Evolutionary conservation across 2,329 filamentous ascomycete genomes (phyloP).

Genomic region (Davidsoniella virescens): DNA sequence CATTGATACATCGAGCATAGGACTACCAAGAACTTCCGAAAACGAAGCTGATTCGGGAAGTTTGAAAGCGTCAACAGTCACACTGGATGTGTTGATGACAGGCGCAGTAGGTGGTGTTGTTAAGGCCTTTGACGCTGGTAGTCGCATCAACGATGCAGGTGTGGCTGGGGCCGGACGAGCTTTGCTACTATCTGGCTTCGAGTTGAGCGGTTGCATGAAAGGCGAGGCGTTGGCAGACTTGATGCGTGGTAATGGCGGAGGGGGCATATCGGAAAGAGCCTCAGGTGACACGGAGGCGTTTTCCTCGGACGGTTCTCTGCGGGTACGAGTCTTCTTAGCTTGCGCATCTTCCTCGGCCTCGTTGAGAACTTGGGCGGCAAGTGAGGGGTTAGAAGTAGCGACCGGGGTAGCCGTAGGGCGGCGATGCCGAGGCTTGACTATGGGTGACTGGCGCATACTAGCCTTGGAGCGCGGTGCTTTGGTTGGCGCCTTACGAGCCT

Average conservation of each 20-base stretch:
- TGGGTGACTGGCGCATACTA: slow-evolving; percentile 52
- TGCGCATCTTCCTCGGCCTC: slow-evolving; percentile 30
- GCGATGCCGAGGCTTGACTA: slow-evolving; percentile 48
- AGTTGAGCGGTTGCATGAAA: slow-evolving; percentile 41
- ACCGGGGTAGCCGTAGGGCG: slow-evolving; percentile 23
- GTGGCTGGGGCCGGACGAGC: slow-evolving; percentile 44
- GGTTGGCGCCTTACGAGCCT: slow-evolving; percentile 33
- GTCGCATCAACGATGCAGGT: slow-evolving; percentile 74
- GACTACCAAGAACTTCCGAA: slow-evolving; percentile 25
- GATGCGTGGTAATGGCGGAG: slow-evolving; percentile 49
- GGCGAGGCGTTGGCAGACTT: slow-evolving; percentile 51
- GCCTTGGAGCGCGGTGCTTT: slow-evolving; percentile 34
- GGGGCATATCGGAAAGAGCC: slow-evolving; percentile 48
- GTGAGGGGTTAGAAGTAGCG: slow-evolving; percentile 33
- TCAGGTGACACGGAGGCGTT: slow-evolving; percentile 50
- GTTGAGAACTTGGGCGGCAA: slow-evolving; percentile 38
- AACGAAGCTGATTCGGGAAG: slow-evolving; percentile 52
- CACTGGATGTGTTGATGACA: not conserved
- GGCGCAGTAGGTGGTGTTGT: slow-evolving; percentile 2
- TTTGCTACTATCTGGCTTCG: slow-evolving; percentile 15
- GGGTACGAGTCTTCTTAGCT: slow-evolving; percentile 15
- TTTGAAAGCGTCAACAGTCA: slow-evolving; percentile 26
- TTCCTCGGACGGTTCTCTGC: slow-evolving; percentile 41
- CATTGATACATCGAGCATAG: slow-evolving; percentile 11
- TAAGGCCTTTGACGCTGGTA: slow-evolving; percentile 38